Conservation (phyloP, 2,329 filamentous ascomycete species). For the Calonectria multiphialidica region DNA sequence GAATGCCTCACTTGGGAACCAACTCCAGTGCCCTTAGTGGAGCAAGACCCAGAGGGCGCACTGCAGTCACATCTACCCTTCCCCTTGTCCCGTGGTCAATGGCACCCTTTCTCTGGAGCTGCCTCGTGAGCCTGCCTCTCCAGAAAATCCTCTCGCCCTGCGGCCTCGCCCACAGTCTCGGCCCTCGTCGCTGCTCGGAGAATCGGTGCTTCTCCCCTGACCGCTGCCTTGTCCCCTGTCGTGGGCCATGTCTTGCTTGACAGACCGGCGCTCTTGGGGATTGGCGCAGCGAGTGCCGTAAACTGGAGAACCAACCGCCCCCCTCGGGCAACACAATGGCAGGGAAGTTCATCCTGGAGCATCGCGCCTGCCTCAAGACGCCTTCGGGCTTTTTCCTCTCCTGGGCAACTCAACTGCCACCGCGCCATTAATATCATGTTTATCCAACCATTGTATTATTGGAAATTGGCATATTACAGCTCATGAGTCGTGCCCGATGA, state of each 20-base stretch:
- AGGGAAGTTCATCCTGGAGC: conserved; percentile 30
- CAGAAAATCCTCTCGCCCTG: conserved; percentile 3
- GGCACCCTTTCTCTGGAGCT: background rate
- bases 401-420: conserved; percentile 28
- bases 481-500: conserved; percentile 31
- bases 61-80: conserved; percentile 9
- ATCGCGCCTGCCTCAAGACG: conserved; percentile 38
- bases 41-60: background rate
- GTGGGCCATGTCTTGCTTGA: conserved; percentile 22
- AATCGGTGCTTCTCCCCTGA: conserved; percentile 29
- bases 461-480: conserved; percentile 23
- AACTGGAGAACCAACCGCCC: conserved; percentile 38
- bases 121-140: conserved; percentile 8
- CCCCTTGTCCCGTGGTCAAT: conserved; percentile 7
- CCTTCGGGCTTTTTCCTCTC: conserved; percentile 36
- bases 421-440: conserved; percentile 27
- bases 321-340: conserved; percentile 21
- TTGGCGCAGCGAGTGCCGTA: conserved; percentile 25
- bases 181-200: conserved; percentile 18
- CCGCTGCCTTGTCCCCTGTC: conserved; percentile 23
- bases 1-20: conserved; percentile 5
- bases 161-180: conserved; percentile 12
- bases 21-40: conserved; percentile 2
- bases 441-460: conserved; percentile 19
- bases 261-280: conserved; percentile 29